phyloP scores from a whole-genome alignment of 1,284 basidiomycete species.

The Prillingera fragicola region DNA sequence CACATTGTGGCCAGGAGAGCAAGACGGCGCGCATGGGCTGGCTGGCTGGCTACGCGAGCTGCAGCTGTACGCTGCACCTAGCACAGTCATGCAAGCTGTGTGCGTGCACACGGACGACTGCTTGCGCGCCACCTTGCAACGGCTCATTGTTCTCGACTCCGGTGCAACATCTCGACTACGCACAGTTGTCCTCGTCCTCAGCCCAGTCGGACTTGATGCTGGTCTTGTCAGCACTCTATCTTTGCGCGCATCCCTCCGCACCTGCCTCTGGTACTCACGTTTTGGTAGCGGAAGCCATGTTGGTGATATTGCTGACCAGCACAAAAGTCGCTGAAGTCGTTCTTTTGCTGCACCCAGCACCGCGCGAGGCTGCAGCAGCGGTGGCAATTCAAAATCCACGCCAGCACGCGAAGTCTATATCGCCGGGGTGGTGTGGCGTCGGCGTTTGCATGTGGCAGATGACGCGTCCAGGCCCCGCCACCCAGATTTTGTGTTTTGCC shows the following conservation, averaged over 20 bases:
- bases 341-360: no score
- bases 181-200: slow-evolving; percentile 19
- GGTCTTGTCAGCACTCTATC: background rate
- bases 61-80: background rate
- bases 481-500: background rate
- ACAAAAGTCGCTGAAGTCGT: no score
- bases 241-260: background rate
- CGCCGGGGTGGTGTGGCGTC: no score
- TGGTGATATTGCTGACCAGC: background rate
- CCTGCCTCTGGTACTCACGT: background rate
- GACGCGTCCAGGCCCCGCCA: background rate
- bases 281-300: background rate
- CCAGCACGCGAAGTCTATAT: no score
- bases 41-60: background rate
- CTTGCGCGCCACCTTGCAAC: background rate
- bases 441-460: no score
- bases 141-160: background rate
- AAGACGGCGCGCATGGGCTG: background rate
- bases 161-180: background rate
- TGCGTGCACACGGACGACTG: background rate
- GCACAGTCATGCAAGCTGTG: background rate
- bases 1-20: background rate
- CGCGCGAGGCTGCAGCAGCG: no score
- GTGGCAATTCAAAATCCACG: no score
- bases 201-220: slow-evolving; percentile 20